These are phyloP conservation scores for Globisporangium polare DNA, from an alignment of 352 stramenopile genomes.

Conservation along the genomic window DNA sequence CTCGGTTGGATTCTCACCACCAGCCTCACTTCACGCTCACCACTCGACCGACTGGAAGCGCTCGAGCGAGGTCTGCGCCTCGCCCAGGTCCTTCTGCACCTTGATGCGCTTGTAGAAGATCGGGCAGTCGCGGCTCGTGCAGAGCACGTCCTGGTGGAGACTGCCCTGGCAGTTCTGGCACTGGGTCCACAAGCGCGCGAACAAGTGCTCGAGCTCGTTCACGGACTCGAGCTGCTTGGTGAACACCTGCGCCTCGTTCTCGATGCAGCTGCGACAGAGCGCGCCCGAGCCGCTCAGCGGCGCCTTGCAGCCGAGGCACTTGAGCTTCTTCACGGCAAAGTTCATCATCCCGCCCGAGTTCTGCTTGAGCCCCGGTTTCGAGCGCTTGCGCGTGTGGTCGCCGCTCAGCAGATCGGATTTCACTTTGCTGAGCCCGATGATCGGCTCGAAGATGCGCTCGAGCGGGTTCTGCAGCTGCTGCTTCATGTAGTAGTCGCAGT, in stretches of 20 bases:
- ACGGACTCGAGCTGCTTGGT: slow-evolving; percentile 92
- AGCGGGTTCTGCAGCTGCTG: slow-evolving; percentile 98
- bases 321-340: slow-evolving; percentile 98
- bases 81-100: slow-evolving; percentile 97
- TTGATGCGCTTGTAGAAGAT: slow-evolving; percentile 99
- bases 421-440: slow-evolving; percentile 93
- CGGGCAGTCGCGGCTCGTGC: slow-evolving; percentile 96
- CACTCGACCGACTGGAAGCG: slow-evolving; percentile 90
- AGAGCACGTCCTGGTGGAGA: slow-evolving; percentile 95
- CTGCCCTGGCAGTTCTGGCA: slow-evolving; percentile 99
- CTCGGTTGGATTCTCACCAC: neutral
- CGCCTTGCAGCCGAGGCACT: slow-evolving; percentile 97
- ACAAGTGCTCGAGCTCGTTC: slow-evolving; percentile 93
- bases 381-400: slow-evolving; percentile 97
- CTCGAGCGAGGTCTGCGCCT: slow-evolving; percentile 92
- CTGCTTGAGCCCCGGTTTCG: slow-evolving; percentile 93
- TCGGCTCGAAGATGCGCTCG: slow-evolving; percentile 98
- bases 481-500: slow-evolving; percentile 99
- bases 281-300: slow-evolving; percentile 83
- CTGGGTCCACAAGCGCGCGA: slow-evolving; percentile 95
- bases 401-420: slow-evolving; percentile 92
- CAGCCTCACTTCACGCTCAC: slow-evolving; percentile 27
- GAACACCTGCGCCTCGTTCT: slow-evolving; percentile 94
- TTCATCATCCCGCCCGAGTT: slow-evolving; percentile 98
- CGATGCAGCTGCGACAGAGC: slow-evolving; percentile 94